phyloP scores from a whole-genome alignment of 768 basidiomycete genomes.

The Psilocybe subaeruginosa region DNA sequence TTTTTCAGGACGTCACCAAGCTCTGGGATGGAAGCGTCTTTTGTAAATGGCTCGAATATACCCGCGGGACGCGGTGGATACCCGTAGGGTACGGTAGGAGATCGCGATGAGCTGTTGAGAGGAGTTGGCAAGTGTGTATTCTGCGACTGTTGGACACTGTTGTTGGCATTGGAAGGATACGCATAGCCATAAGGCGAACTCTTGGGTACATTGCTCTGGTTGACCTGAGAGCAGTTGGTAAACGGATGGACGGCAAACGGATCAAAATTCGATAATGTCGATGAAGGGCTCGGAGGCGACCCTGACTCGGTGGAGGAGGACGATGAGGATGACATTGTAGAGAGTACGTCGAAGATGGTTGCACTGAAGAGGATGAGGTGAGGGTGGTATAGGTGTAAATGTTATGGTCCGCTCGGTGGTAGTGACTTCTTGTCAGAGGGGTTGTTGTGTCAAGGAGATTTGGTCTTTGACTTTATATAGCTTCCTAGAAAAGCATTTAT shows the following conservation, averaged over 20 bases:
- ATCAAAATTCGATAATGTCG: conserved; percentile 28
- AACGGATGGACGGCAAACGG: conserved; percentile 34
- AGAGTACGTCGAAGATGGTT: no score
- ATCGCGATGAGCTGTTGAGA: conserved; percentile 6
- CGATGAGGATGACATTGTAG: conserved; percentile 18
- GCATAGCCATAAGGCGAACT: conserved; percentile 16
- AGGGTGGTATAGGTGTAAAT: neutral
- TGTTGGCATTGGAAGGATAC: conserved; percentile 12
- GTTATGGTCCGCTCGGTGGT: neutral
- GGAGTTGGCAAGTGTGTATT: neutral
- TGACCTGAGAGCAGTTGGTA: conserved; percentile 29
- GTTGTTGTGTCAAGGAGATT: neutral
- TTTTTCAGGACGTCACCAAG: conserved; percentile 20
- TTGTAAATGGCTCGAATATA: conserved; percentile 19
- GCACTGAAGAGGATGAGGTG: neutral
- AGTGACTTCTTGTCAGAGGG: neutral
- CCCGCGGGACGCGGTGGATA: conserved; percentile 6
- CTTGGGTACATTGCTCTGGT: conserved; percentile 7
- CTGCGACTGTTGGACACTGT: conserved; percentile 5
- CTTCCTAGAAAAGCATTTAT: neutral
- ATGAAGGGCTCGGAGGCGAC: conserved; percentile 19
- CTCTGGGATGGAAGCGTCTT: conserved; percentile 22
- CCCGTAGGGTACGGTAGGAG: conserved; percentile 9
- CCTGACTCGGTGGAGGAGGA: conserved; percentile 21
- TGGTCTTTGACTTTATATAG: conserved; percentile 9